Evolutionary conservation across 805 yeast genomes (phyloP).

Genomic region (Candida easanensis): DNA sequence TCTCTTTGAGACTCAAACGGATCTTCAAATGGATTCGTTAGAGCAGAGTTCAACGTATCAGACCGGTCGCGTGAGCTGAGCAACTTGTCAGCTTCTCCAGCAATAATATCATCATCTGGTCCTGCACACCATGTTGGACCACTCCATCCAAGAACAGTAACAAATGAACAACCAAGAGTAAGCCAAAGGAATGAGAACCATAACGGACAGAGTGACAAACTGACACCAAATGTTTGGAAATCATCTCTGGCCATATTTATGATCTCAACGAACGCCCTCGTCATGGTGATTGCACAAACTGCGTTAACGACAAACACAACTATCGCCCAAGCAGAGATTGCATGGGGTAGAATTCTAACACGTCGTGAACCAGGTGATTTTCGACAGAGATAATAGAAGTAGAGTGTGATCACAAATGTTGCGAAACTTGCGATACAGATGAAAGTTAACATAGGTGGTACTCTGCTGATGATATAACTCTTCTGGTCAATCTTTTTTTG

Average conservation of each 20-base stretch:
- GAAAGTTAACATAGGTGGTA: conserved; percentile 31
- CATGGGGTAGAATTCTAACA: conserved; percentile 30
- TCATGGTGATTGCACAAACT: conserved; percentile 32
- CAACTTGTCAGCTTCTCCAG: conserved; percentile 6
- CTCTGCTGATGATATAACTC: conserved; percentile 25
- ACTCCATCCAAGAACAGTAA: conserved; percentile 32
- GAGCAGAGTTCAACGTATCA: neutral
- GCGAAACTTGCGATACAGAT: conserved; percentile 31
- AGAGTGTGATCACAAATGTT: conserved; percentile 30
- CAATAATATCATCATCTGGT: conserved; percentile 27
- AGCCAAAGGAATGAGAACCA: conserved; percentile 45
- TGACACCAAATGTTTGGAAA: conserved; percentile 46
- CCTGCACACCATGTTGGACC: conserved; percentile 55
- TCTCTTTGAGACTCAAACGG: neutral
- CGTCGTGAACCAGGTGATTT: neutral
- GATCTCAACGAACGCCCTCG: conserved; percentile 27
- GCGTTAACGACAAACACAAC: conserved; percentile 32
- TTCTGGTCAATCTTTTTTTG: conserved; percentile 19
- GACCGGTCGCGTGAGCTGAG: neutral
- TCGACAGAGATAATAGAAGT: conserved; percentile 25
- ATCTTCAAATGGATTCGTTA: neutral
- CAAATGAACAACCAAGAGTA: conserved; percentile 24
- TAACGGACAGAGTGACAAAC: conserved; percentile 37
- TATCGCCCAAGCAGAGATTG: conserved; percentile 36
- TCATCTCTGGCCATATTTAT: conserved; percentile 20